These are phyloP conservation scores for Penicillium concentricum DNA, from an alignment of 2,329 filamentous ascomycete species.

Conservation along the genomic window DNA sequence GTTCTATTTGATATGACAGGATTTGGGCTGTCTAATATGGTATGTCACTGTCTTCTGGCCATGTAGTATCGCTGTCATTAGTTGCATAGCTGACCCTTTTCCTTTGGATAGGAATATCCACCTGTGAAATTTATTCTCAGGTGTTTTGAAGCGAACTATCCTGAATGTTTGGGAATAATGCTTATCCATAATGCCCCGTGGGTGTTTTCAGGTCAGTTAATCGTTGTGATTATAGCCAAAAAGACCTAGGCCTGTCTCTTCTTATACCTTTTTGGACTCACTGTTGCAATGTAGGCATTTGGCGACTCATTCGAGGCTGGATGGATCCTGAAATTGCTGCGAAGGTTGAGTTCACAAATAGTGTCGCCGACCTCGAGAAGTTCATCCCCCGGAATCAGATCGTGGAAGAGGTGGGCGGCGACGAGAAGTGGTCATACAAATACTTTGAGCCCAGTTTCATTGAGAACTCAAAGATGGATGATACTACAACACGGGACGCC, in stretches of 20 bases:
- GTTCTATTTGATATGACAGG: conserved; percentile 93
- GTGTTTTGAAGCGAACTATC: conserved; percentile 96
- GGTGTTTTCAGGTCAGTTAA: conserved; percentile 76
- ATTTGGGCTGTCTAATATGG: conserved; percentile 93
- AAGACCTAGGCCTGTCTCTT: too few species aligned
- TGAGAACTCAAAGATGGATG: conserved; percentile 73
- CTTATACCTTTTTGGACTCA: neutral
- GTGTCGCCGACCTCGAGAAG: conserved; percentile 68
- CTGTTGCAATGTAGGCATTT: conserved; percentile 61
- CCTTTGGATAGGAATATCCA: conserved; percentile 69
- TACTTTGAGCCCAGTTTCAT: conserved; percentile 72
- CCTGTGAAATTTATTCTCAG: conserved; percentile 98
- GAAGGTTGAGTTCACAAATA: conserved; percentile 90
- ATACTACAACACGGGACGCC: conserved; percentile 60
- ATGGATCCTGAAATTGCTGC: conserved; percentile 91
- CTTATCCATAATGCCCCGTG: conserved; percentile 92
- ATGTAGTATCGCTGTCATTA: neutral
- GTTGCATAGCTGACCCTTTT: neutral
- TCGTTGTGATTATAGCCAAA: too few species aligned
- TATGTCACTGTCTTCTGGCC: conserved; percentile 35
- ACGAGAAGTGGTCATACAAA: conserved; percentile 76
- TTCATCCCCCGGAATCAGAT: conserved; percentile 71
- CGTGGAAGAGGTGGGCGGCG: conserved; percentile 75
- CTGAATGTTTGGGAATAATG: conserved; percentile 81
- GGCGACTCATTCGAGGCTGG: conserved; percentile 92